These are phyloP conservation scores for Endoconidiophora laricicola DNA, from an alignment of 2,329 filamentous ascomycete genomes.

Conservation along the genomic window DNA sequence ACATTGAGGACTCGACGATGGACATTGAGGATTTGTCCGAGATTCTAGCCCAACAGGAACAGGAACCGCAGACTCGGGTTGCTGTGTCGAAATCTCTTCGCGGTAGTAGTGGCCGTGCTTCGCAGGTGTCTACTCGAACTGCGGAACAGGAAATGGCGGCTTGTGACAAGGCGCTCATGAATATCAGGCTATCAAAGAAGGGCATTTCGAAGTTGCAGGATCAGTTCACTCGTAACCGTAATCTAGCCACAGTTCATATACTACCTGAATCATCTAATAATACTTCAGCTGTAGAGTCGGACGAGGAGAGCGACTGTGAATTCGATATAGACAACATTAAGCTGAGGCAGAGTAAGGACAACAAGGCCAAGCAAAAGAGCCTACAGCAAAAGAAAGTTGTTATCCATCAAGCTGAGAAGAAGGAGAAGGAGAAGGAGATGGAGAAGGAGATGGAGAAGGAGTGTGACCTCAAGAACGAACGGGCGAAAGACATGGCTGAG, in stretches of 20 bases:
- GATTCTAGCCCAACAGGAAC: slow-evolving; percentile 20
- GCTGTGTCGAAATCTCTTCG: neutral
- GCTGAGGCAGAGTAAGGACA: slow-evolving; percentile 18
- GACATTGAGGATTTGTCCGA: slow-evolving; percentile 35
- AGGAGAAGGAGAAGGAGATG: neutral
- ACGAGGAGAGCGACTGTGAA: slow-evolving; percentile 14
- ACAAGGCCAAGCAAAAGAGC: neutral
- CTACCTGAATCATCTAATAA: slow-evolving; percentile 7
- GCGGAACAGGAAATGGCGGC: slow-evolving; percentile 7
- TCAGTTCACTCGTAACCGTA: neutral
- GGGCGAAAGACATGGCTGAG: neutral
- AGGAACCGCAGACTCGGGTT: neutral
- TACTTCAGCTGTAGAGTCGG: slow-evolving; percentile 16
- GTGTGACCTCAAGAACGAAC: neutral
- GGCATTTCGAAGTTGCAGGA: neutral
- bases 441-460: neutral
- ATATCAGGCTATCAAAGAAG: neutral
- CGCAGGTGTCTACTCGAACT: neutral
- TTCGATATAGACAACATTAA: slow-evolving; percentile 19
- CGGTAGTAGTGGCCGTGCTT: neutral
- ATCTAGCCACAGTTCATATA: neutral
- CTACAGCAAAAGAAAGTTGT: neutral
- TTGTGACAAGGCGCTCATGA: slow-evolving; percentile 7
- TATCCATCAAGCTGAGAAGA: neutral
- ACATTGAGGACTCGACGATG: slow-evolving; percentile 43